Base-by-base conservation (phyloP, 2,329 filamentous ascomycete species). In the Fusarium dimerum region DNA sequence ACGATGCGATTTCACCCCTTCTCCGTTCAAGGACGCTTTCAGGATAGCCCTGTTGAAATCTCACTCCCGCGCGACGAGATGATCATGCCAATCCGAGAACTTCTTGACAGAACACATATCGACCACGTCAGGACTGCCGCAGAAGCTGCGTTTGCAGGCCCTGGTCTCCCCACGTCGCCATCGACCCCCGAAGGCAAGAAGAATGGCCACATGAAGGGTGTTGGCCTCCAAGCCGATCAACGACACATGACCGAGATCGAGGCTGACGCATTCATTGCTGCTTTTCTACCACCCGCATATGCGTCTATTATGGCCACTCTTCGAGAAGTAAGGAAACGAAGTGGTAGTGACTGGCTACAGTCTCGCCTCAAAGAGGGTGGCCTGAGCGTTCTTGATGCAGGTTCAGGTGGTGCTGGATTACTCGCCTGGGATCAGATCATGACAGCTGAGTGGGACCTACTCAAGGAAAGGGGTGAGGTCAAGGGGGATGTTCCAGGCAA, bases 371-470 rank as follows among this genome's bases (percentile, higher is more conserved):
- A 75, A 20, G 82, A 83, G 60, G 76, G 77, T n/a, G 61, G 59
- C 5, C 78, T 88, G 16, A 81, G 84, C 30, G 78, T 94, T 7
- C 76, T 95, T 5, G 90, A 95, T 67, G 86, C 85, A 5, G 90
- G 90, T 8, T 83, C 83, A 18, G 89, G 84, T 16, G 90, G 90
- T 12, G 89, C 87, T 15, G 89, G 84, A 10, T 72, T 91, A 34
- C 72, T 89, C 5, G 90, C 90, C 6, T 93, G 89, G 84, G 78
- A 90, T 48, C 86, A 93, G 60, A 78, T 97, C 10, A 63, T 95
- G 13, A 79, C 85, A 56, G 88, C 92, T 0, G 92, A 97, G 68
- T 96, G 89, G 87, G 84, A 89, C 48, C 68, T 87, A 1, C 81
- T 92, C 73, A 81, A 68, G 26, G 80, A 84, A 5, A 73, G 77